Base-by-base conservation (phyloP, 805 yeast species). In the Saccharomycodes ludwigii region DNA sequence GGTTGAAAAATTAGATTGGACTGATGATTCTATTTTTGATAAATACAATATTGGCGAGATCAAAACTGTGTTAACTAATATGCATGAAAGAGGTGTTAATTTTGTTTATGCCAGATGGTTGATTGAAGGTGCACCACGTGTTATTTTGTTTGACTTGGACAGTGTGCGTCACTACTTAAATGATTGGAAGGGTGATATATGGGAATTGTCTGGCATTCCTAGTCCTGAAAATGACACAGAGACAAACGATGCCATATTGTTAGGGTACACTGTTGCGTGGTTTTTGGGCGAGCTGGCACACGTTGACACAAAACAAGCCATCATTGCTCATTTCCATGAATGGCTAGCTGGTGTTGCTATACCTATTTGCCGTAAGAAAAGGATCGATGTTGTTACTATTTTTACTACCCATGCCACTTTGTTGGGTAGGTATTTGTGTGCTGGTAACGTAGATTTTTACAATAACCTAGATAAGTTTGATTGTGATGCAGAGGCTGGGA, bases 281-380 rank as follows among this genome's bases (percentile, higher is more conserved):
- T 86, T 88, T 54, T 62, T 91, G 35, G 98, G 98, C 12, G 97
- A 91, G 56, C 68, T 83, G 52, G 83, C 82, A n/a, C 73, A 66
- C 50, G 73, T 76, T 47, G 94, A 91, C 54, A 69, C 74, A 16
- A 78, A 78, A 32, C 74, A 88, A 45, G 96, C 97, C 0, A 85
- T 91, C 31, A 76, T 88, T 39, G 76, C 91, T 35, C 98, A 88
- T 52, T 86, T 81, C 55, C 98, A 88, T 61, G 98, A 88, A 61
- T 88, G 98, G 98, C 68, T 88, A 36, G 96, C 98, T 2, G 96
- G 97, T 45, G 85, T 91, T 28, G 95, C 94, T 0, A 63, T 91
- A 38, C 96, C 98, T 0, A 64, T 88, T 35, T 85, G 95, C 55
- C 68, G 95, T 48, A 83, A 83, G 56, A 74, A 97, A 48, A 71